Evolutionary conservation across 129 eudicot species (phyloP), one percentile per base, ranked within the genome.

Genomic region (Smallanthus sonchifolius): DNA sequence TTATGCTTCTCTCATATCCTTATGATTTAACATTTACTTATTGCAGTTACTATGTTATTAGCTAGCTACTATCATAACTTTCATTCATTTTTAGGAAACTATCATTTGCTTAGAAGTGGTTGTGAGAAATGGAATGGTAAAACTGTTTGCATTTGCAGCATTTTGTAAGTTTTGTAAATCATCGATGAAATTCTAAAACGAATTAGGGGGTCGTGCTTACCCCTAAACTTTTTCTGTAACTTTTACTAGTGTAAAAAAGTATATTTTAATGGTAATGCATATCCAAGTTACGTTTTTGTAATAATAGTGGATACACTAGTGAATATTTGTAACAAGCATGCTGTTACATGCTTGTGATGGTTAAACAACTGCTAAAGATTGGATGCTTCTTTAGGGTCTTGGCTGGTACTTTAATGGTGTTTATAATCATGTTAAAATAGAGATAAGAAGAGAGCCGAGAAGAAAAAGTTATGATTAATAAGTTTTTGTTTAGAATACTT

Each of bases 101-200:
- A 52, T 68, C 20, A 68, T 45, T 28, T 45, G 14, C 35, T 30
- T 68, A 6, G 56, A 68, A 67, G 73, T 68, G 59, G 39, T 30
- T 68, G 73, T 65, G 34, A 65, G 70, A 65, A 65, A 65, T 24
- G 35, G 42, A 65, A 65, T 65, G 49, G 70, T 38, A 19, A 10
- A 65, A 65, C 61, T 51, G 57, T 51, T 54, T 32, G 17, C 28
- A 54, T 7, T 54, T 54, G 61, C 61, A 54, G 61, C 61, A 16
- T 7, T 54, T 19, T 15, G 28, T 36, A 36, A 63, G 68, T 63
- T 37, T 63, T 16, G 34, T 64, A 2, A 19, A n/a, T 56, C 28
- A 56, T 10, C 0, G 64, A 56, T 20, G 64, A 56, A 24, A 7
- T 56, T 38, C 7, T 6, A 4, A 6, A 1, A 38, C 42, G 42